phyloP scores from a whole-genome alignment of 2,329 filamentous ascomycete genomes.

The Aureobasidium sp. region DNA sequence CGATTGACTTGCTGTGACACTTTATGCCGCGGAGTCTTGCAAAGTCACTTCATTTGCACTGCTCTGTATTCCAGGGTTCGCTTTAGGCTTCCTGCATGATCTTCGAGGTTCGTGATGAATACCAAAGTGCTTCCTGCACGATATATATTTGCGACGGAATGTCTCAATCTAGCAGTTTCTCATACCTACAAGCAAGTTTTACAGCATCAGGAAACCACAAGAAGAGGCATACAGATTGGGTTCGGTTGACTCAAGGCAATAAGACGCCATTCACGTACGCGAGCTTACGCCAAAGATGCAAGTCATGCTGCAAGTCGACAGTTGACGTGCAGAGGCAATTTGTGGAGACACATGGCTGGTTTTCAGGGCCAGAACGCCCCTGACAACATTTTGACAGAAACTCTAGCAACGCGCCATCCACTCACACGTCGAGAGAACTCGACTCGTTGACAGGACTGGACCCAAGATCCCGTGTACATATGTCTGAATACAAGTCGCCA shows the following conservation, averaged over 20 bases:
- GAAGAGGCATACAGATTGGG: background rate
- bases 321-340: conserved; percentile 10
- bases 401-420: background rate
- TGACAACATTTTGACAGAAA: conserved; percentile 6
- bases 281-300: conserved; percentile 7
- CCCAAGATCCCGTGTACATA: conserved; percentile 7
- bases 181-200: background rate
- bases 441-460: background rate
- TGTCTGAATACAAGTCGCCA: conserved; percentile 5
- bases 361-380: conserved; percentile 8
- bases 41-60: background rate
- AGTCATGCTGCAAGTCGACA: conserved; percentile 10
- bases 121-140: background rate
- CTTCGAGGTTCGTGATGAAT: background rate
- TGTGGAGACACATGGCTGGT: conserved; percentile 6
- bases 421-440: background rate
- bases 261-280: background rate
- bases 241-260: background rate
- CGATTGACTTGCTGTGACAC: background rate
- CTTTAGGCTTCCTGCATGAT: background rate
- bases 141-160: background rate
- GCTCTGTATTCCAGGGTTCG: background rate
- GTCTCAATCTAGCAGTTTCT: background rate
- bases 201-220: background rate
- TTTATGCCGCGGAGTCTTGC: background rate